These are phyloP conservation scores for Wickerhamiella occidentalis DNA, from an alignment of 805 yeast genomes.

Conservation along the genomic window DNA sequence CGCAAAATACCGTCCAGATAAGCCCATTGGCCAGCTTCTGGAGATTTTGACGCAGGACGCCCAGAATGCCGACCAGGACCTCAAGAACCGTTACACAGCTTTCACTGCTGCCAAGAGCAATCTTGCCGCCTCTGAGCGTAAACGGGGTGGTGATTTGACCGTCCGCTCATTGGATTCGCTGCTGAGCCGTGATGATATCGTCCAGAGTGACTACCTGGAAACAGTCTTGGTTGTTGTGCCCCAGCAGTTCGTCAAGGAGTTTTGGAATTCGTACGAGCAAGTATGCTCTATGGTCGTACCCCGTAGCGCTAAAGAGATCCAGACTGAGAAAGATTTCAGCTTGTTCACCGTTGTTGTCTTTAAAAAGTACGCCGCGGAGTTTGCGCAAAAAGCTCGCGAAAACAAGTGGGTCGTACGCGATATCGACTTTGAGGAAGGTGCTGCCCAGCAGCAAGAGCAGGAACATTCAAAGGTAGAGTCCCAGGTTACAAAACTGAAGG, in stretches of 20 bases:
- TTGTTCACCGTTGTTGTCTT: slow-evolving; percentile 74
- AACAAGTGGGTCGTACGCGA: slow-evolving; percentile 87
- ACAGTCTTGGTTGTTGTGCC: slow-evolving; percentile 89
- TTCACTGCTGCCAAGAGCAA: slow-evolving; percentile 77
- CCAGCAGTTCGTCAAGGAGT: slow-evolving; percentile 44
- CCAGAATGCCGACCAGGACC: slow-evolving; percentile 70
- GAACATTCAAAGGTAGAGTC: slow-evolving; percentile 69
- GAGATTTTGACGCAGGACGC: slow-evolving; percentile 64
- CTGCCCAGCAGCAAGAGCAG: slow-evolving; percentile 51
- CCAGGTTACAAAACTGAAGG: slow-evolving; percentile 54
- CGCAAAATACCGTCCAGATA: slow-evolving; percentile 74
- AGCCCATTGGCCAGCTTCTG: slow-evolving; percentile 65
- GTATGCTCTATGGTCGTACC: slow-evolving; percentile 79
- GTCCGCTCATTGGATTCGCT: slow-evolving; percentile 83
- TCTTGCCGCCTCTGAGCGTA: slow-evolving; percentile 78
- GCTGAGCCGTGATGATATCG: slow-evolving; percentile 72
- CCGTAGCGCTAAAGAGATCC: slow-evolving; percentile 61
- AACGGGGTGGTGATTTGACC: slow-evolving; percentile 84
- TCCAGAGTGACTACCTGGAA: slow-evolving; percentile 74
- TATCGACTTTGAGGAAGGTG: slow-evolving; percentile 69
- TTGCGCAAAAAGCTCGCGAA: slow-evolving; percentile 63
- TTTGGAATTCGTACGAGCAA: slow-evolving; percentile 61
- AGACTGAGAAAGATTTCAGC: slow-evolving; percentile 59
- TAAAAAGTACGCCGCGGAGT: slow-evolving; percentile 65
- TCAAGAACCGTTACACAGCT: slow-evolving; percentile 56